A percentile compares a stretch with the other conserved stretches of the same genome.
Conservation (phyloP, 2,329 filamentous ascomycete genomes). For the Dactylellina cionopaga region DNA sequence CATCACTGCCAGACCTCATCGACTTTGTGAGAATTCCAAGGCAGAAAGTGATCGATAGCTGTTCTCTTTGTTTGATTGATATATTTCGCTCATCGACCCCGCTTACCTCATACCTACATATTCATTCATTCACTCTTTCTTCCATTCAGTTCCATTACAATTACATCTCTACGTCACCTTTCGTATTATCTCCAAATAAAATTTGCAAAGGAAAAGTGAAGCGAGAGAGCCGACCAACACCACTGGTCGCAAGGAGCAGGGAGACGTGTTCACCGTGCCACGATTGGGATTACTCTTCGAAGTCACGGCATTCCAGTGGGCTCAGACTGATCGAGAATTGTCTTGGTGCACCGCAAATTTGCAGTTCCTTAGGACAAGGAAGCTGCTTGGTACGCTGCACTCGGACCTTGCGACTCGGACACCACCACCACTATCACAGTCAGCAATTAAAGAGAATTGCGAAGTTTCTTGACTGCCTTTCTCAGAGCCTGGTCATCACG, state of each 20-base stretch:
- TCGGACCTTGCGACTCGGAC: slow-evolving; percentile 16
- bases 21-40: background rate
- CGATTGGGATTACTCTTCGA: slow-evolving; percentile 27
- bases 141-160: slow-evolving; percentile 2
- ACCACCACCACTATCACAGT: background rate
- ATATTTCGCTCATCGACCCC: slow-evolving; percentile 25
- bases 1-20: background rate
- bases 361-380: slow-evolving; percentile 11
- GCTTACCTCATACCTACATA: slow-evolving; percentile 1
- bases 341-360: slow-evolving; percentile 43
- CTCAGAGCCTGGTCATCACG: slow-evolving; percentile 24
- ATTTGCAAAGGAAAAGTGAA: background rate
- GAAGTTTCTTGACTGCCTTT: slow-evolving; percentile 31
- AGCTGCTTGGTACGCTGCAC: background rate
- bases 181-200: slow-evolving; percentile 2
- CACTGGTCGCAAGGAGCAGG: slow-evolving; percentile 33
- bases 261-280: slow-evolving; percentile 43
- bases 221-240: slow-evolving; percentile 3
- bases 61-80: no score
- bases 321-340: slow-evolving; percentile 27
- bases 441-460: slow-evolving; percentile 10
- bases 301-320: background rate
- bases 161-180: slow-evolving; percentile 32
- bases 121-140: slow-evolving; percentile 1
- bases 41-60: slow-evolving; percentile 1